phyloP scores from a whole-genome alignment of 441 rosid species.

The Francoa sonchifolia region DNA sequence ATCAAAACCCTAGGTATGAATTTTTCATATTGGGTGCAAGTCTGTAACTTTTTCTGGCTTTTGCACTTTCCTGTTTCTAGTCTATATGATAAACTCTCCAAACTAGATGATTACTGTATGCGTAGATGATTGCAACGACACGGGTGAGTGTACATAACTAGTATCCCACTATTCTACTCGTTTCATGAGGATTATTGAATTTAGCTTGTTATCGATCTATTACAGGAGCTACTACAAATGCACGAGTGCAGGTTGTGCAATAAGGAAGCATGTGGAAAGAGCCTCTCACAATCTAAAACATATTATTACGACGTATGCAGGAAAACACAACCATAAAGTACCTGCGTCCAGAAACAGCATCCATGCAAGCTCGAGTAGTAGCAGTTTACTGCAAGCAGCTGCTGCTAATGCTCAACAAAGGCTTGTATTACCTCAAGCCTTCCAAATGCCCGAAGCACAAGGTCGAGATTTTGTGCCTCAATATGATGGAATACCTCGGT shows the following conservation, averaged over 20 bases:
- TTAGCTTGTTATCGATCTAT: conserved; percentile 2
- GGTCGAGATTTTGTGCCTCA: conserved; percentile 24
- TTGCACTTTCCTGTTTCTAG: too few relatives aligned
- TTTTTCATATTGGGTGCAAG: background rate
- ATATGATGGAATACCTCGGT: conserved; percentile 29
- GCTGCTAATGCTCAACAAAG: conserved; percentile 14
- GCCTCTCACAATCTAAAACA: conserved; percentile 92
- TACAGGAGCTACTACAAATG: conserved; percentile 97
- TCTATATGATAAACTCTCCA: too few relatives aligned
- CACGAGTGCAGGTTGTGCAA: conserved; percentile 77
- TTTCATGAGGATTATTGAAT: too few relatives aligned
- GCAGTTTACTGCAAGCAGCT: conserved; percentile 9
- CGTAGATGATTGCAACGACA: too few relatives aligned
- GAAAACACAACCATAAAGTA: conserved; percentile 90
- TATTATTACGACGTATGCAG: conserved; percentile 87
- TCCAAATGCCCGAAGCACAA: conserved; percentile 27
- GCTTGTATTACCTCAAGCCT: too few relatives aligned
- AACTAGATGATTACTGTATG: too few relatives aligned
- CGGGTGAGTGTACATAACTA: too few relatives aligned
- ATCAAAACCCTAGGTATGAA: conserved; percentile 58
- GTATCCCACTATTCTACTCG: too few relatives aligned
- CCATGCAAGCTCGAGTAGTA: conserved; percentile 40
- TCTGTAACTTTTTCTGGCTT: conserved; percentile 4
- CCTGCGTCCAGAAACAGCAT: conserved; percentile 89
- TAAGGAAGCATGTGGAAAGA: conserved; percentile 95